phyloP scores from a whole-genome alignment of 257 asterid genomes.

The Penstemon newberryi region DNA sequence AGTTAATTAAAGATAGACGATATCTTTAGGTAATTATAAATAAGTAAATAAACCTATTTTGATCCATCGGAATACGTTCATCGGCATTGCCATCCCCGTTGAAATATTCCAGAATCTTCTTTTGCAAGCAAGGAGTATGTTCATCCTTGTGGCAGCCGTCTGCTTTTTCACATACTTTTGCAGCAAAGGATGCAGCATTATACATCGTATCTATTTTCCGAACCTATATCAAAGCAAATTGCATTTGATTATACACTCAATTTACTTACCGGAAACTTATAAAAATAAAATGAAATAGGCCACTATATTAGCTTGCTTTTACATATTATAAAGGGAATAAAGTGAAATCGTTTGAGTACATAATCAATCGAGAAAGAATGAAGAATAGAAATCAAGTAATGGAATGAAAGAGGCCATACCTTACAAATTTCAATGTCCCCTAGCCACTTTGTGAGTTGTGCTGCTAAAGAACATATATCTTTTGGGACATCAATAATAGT shows the following conservation, averaged over 20 bases:
- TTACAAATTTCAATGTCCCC: slow-evolving; percentile 82
- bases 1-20: neutral
- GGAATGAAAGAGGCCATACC: slow-evolving; percentile 49
- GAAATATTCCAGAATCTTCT: slow-evolving; percentile 73
- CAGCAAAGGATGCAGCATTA: slow-evolving; percentile 62
- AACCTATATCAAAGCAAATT: slow-evolving; percentile 48
- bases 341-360: neutral
- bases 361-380: neutral
- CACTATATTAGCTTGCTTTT: slow-evolving; percentile 1
- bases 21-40: neutral
- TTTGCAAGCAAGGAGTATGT: slow-evolving; percentile 77
- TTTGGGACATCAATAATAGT: slow-evolving; percentile 54
- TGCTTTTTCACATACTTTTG: slow-evolving; percentile 59
- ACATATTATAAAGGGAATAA: neutral
- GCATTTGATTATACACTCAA: slow-evolving; percentile 2
- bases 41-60: slow-evolving; percentile 55
- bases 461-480: slow-evolving; percentile 79
- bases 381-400: neutral
- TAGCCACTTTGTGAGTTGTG: slow-evolving; percentile 71
- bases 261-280: slow-evolving; percentile 5
- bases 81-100: slow-evolving; percentile 43
- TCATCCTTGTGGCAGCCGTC: slow-evolving; percentile 57
- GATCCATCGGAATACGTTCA: slow-evolving; percentile 46
- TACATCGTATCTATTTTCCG: slow-evolving; percentile 67
- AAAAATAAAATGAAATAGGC: neutral